Conservation (phyloP, 2,329 filamentous ascomycete genomes). For the Gyromitra esculenta region DNA sequence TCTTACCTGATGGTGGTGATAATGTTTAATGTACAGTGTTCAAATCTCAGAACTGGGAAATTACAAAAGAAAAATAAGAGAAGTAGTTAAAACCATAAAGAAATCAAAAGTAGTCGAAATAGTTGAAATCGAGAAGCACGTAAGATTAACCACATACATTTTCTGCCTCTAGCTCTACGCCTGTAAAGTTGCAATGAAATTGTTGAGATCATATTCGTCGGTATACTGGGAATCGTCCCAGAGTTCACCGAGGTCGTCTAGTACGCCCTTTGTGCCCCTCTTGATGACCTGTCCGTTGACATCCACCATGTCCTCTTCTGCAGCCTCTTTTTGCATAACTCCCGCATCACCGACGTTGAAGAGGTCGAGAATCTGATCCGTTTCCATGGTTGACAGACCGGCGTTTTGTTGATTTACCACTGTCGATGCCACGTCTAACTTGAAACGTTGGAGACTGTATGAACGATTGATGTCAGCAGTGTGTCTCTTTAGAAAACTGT, state of each 20-base stretch:
- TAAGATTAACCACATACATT: conserved; percentile 21
- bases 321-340: conserved; percentile 67
- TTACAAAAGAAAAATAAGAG: conserved; percentile 10
- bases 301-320: conserved; percentile 80
- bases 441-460: conserved; percentile 91
- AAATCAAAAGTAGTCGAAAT: conserved; percentile 44
- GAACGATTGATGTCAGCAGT: conserved; percentile 33
- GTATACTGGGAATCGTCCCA: conserved; percentile 99
- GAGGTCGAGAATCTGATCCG: conserved; percentile 94
- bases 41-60: conserved; percentile 26
- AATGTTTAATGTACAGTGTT: conserved; percentile 46
- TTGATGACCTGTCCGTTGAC: conserved; percentile 91
- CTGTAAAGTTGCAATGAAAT: conserved; percentile 94
- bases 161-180: conserved; percentile 58
- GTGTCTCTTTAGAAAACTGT: background rate
- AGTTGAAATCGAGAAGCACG: conserved; percentile 23
- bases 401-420: conserved; percentile 99
- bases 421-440: conserved; percentile 97
- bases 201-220: conserved; percentile 95
- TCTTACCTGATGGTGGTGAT: conserved; percentile 18
- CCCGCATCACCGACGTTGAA: conserved; percentile 89
- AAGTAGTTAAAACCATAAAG: conserved; percentile 37
- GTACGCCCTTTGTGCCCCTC: conserved; percentile 94
- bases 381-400: conserved; percentile 94
- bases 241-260: conserved; percentile 92